A percentile compares a stretch with the other conserved stretches of the same genome.
These are phyloP conservation scores for Glycine tomentella DNA, from an alignment of 306 rosid species.

Conservation along the genomic window DNA sequence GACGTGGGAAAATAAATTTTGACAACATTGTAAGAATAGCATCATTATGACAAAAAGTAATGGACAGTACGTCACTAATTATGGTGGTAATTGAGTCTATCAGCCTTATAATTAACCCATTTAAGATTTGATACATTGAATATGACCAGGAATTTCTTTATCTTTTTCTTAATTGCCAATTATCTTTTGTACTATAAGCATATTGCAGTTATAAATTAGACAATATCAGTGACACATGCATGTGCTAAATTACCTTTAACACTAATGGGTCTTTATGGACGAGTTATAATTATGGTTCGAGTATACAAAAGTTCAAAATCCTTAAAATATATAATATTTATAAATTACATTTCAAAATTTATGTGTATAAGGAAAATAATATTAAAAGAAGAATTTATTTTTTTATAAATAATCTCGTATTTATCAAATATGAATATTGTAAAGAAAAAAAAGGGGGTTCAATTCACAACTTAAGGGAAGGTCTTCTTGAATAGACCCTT, in stretches of 20 bases:
- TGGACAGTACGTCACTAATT: constrained; percentile 9
- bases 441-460: neutral
- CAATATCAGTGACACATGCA: constrained; percentile 27
- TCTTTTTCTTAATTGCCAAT: constrained; percentile 30
- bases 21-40: constrained; percentile 20
- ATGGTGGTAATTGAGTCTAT: constrained; percentile 28
- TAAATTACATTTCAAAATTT: neutral
- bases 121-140: constrained; percentile 36
- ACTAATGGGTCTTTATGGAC: constrained; percentile 2
- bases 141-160: neutral
- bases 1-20: constrained; percentile 35
- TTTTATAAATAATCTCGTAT: too few species aligned
- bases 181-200: constrained; percentile 14
- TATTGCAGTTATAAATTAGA: neutral
- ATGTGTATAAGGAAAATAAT: neutral
- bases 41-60: constrained; percentile 29
- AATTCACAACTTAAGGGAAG: neutral
- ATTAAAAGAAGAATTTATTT: too few species aligned
- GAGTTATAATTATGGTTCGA: neutral
- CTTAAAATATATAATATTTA: neutral
- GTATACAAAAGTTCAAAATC: neutral
- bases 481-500: constrained; percentile 40
- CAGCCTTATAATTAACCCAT: neutral
- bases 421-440: neutral
- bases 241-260: constrained; percentile 41